Evolutionary conservation across 148 eudicot species (phyloP).

Genomic region (Chenopodium berlandieri): DNA sequence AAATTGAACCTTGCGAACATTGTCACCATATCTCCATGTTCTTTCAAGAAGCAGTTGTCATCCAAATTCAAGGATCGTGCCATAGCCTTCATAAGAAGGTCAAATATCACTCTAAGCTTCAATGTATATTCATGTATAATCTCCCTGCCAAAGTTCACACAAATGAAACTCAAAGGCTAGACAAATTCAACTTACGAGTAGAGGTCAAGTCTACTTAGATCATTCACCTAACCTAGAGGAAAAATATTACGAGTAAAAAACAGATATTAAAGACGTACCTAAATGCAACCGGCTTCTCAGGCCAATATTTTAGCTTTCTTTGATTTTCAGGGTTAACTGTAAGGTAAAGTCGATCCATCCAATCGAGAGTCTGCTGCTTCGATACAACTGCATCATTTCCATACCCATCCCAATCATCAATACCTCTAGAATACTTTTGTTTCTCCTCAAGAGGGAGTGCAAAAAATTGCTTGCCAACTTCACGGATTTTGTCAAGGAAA

Average conservation of each 20-base stretch:
- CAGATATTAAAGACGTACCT: constrained; percentile 30
- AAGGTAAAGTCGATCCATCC: constrained; percentile 64
- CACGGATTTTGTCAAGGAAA: constrained; percentile 53
- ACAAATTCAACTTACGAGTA: neutral
- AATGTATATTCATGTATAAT: constrained; percentile 23
- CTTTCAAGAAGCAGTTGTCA: constrained; percentile 35
- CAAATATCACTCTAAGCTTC: constrained; percentile 17
- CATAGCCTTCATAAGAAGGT: constrained; percentile 30
- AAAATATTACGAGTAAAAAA: too few species aligned
- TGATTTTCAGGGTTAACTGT: constrained; percentile 35
- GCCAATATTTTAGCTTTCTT: constrained; percentile 53
- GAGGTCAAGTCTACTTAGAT: neutral
- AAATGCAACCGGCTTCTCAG: constrained; percentile 46
- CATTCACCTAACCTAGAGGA: neutral
- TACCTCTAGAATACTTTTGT: constrained; percentile 31
- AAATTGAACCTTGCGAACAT: constrained; percentile 38
- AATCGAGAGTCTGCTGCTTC: constrained; percentile 49
- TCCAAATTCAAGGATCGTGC: constrained; percentile 36
- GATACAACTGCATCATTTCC: constrained; percentile 49
- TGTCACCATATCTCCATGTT: constrained; percentile 28
- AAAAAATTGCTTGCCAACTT: constrained; percentile 46
- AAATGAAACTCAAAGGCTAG: neutral
- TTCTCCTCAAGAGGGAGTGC: constrained; percentile 55
- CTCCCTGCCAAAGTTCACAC: constrained; percentile 21
- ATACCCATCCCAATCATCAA: constrained; percentile 50